Evolutionary conservation across 768 basidiomycete species (phyloP), one percentile per base, ranked within the genome.

Genomic region (Hydnomerulius pinastri): DNA sequence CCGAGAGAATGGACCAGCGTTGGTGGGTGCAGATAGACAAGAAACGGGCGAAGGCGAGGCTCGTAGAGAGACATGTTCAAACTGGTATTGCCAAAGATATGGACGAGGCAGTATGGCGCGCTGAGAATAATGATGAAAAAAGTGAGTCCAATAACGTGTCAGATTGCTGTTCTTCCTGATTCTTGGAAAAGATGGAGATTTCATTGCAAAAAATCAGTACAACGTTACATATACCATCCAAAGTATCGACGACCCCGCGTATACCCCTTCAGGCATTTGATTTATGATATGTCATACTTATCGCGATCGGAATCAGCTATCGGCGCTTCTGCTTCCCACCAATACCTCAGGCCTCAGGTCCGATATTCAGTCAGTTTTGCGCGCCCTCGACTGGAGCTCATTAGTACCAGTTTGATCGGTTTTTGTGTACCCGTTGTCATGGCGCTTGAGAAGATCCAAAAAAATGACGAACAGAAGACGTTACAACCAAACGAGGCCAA

Each of bases 51-150:
- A 75, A 73, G 56, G 60, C 68, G 30, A 75, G 92, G 38, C 66
- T 95, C 10, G 76, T 90, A 3, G 77, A 73, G 51, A 75, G 93
- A 25, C 92, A 95, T 63, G 79, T 93, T n/a, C 64, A 73, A 38
- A 92, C 83, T 28, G 90, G 91, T 0, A 81, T 96, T 10, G 80
- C 86, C 8, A 79, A 73, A 57, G 78, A 85, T 59, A 57, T 68
- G 64, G 78, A 81, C 23, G 84, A 87, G 60, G 92, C 87, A 0
- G 55, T 74, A 10, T 80, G 79, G 80, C 79, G 90, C 50, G 84
- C 88, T n/a, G 77, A 82, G 49, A 77, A 85, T 53, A 93, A 92
- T 56, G 89, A 91, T 68, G 77, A 80, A 50, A 87, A 87, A 21
- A 91, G 88, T 91, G 59, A 53, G 74, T 57, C n/a, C 36, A 17